Evolutionary conservation across 306 rosid species (phyloP).

Genomic region (Vicia sativa): DNA sequence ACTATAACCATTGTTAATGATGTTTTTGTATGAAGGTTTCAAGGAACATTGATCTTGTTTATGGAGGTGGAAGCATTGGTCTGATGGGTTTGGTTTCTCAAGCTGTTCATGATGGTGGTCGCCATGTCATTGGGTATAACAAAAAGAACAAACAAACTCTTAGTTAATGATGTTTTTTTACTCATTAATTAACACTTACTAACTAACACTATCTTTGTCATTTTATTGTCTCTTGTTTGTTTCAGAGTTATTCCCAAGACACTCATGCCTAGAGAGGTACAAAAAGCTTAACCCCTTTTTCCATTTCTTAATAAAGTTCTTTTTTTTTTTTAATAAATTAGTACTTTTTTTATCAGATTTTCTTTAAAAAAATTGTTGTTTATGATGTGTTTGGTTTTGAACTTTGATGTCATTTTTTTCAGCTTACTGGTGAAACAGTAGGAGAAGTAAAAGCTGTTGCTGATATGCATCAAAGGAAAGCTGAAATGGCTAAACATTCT

Average conservation of each 20-base stretch:
- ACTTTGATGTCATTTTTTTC: conserved; percentile 34
- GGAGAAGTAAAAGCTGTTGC: conserved; percentile 98
- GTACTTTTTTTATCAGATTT: background rate
- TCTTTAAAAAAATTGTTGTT: background rate
- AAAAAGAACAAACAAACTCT: conserved; percentile 21
- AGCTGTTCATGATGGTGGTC: conserved; percentile 99
- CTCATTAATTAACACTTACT: conserved; percentile 43
- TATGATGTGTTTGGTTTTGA: background rate
- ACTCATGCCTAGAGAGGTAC: conserved; percentile 99
- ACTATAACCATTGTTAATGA: conserved; percentile 31
- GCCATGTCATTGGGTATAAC: conserved; percentile 95
- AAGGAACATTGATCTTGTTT: conserved; percentile 95
- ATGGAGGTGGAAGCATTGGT: conserved; percentile 99
- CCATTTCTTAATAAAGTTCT: conserved; percentile 21
- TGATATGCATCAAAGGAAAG: conserved; percentile 98
- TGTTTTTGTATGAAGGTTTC: conserved; percentile 61
- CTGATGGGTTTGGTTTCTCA: conserved; percentile 98
- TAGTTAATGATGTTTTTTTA: conserved; percentile 44
- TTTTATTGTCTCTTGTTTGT: conserved; percentile 70
- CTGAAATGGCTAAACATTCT: conserved; percentile 98
- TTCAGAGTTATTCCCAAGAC: conserved; percentile 99
- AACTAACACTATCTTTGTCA: conserved; percentile 52
- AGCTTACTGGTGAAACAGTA: conserved; percentile 97
- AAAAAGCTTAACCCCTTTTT: conserved; percentile 54
- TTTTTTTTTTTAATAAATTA: background rate